Evolutionary conservation across 305 asterid genomes (phyloP).

Genomic region (Solanum chacoense): DNA sequence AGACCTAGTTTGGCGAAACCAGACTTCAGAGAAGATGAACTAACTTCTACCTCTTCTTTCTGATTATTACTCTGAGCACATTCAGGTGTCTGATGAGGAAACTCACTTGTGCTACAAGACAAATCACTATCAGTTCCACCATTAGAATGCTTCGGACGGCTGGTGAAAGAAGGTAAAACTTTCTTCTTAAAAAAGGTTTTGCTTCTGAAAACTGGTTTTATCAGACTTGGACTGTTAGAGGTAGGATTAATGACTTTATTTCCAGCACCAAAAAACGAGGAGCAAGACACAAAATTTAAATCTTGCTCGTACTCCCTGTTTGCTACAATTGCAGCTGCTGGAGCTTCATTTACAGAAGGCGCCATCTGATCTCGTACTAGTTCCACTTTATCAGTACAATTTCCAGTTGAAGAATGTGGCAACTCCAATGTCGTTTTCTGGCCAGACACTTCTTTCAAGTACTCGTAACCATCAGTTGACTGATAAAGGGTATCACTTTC

Average conservation of each 20-base stretch:
- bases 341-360: not conserved
- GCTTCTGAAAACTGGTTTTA: slow-evolving; percentile 24
- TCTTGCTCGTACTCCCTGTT: not conserved
- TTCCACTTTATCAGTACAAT: not conserved
- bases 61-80: slow-evolving; percentile 7
- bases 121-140: not conserved
- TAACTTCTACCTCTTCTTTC: slow-evolving; percentile 17
- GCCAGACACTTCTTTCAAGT: slow-evolving; percentile 11
- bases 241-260: slow-evolving; percentile 19
- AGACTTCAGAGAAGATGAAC: slow-evolving; percentile 17
- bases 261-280: not conserved
- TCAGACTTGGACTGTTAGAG: slow-evolving; percentile 15
- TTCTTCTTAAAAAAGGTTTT: slow-evolving; percentile 41
- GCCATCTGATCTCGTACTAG: not conserved
- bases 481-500: not conserved
- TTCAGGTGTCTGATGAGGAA: slow-evolving; percentile 5
- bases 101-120: not conserved
- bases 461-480: slow-evolving; percentile 3
- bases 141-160: slow-evolving; percentile 14
- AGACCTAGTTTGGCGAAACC: slow-evolving; percentile 12
- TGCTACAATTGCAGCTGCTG: not conserved
- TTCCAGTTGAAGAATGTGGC: slow-evolving; percentile 7
- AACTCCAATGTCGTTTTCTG: slow-evolving; percentile 11
- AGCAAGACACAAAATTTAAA: not conserved
- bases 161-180: slow-evolving; percentile 10